phyloP scores from a whole-genome alignment of 371 early-diverging fungal genomes.

The Mucor indicus region DNA sequence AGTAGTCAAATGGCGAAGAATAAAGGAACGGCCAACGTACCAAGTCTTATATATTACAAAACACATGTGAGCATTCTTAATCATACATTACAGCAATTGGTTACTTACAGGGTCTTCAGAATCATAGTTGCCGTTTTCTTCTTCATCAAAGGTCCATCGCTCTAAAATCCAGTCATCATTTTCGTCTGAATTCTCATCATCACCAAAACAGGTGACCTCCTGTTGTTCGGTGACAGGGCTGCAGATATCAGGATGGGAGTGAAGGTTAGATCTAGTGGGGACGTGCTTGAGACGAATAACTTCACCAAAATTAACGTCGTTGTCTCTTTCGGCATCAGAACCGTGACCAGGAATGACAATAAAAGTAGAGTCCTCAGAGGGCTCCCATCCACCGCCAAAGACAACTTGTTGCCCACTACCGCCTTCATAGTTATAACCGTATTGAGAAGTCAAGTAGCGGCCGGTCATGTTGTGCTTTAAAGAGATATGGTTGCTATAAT shows the following conservation, averaged over 20 bases:
- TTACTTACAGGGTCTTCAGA: slow-evolving; percentile 22
- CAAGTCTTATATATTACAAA: slow-evolving; percentile 33
- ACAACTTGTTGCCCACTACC: slow-evolving; percentile 59
- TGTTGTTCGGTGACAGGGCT: slow-evolving; percentile 58
- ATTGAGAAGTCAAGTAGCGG: slow-evolving; percentile 45
- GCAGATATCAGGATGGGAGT: slow-evolving; percentile 51
- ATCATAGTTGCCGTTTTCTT: slow-evolving; percentile 36
- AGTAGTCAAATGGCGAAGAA: slow-evolving; percentile 51
- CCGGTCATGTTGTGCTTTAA: slow-evolving; percentile 61
- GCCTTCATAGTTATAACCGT: slow-evolving; percentile 24
- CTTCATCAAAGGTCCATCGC: slow-evolving; percentile 31
- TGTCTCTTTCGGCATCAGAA: slow-evolving; percentile 28
- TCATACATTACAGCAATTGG: slow-evolving; percentile 14
- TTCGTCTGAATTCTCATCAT: slow-evolving; percentile 41
- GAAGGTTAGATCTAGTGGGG: slow-evolving; percentile 48
- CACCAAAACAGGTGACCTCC: slow-evolving; percentile 60
- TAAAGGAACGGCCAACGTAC: slow-evolving; percentile 43
- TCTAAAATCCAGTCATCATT: slow-evolving; percentile 65
- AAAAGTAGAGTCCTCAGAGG: slow-evolving; percentile 42
- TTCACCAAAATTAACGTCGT: slow-evolving; percentile 50
- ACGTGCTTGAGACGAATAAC: slow-evolving; percentile 54
- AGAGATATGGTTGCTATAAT: slow-evolving; percentile 13
- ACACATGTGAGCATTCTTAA: neutral
- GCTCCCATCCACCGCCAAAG: slow-evolving; percentile 43
- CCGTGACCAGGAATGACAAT: slow-evolving; percentile 48